Percentiles rank a stretch among this genome's conserved stretches.
Conservation (phyloP, 176 grass and related monocot genomes). For the Avena atlantica region DNA sequence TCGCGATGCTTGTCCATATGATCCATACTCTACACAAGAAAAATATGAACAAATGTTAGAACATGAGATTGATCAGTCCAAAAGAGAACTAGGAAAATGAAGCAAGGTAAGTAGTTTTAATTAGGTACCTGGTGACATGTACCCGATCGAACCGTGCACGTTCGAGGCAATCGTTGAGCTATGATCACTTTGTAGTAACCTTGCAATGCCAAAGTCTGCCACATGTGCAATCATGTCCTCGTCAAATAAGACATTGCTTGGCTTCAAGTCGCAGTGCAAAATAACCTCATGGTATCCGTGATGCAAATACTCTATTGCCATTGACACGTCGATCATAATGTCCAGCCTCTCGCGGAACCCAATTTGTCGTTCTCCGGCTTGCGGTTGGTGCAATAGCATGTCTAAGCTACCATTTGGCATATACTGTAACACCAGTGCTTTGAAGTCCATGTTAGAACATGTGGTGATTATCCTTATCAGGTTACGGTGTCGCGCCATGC, state of each 20-base stretch:
- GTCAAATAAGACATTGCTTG: conserved; percentile 17
- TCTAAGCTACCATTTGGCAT: not conserved
- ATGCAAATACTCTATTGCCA: conserved; percentile 12
- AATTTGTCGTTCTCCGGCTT: not conserved
- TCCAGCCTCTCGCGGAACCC: not conserved
- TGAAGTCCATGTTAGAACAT: not conserved
- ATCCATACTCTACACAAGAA: not conserved
- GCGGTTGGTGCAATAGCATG: not conserved
- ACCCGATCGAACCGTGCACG: not conserved
- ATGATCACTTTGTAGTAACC: not conserved
- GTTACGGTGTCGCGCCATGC: conserved; percentile 21
- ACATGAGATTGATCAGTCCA: not conserved
- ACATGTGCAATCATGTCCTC: not conserved
- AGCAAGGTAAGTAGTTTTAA: not conserved
- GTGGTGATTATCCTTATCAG: not conserved
- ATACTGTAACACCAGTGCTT: not conserved
- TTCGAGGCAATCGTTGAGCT: not conserved
- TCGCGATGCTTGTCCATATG: not conserved
- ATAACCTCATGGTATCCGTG: not conserved
- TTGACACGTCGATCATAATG: not conserved
- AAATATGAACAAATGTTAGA: not conserved
- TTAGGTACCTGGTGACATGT: conserved; percentile 23
- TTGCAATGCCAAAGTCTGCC: conserved; percentile 24
- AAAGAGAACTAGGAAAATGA: no score
- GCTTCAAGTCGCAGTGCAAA: conserved; percentile 12